Base-by-base conservation (phyloP, 2,329 filamentous ascomycete species). In the Fusarium sp. region DNA sequence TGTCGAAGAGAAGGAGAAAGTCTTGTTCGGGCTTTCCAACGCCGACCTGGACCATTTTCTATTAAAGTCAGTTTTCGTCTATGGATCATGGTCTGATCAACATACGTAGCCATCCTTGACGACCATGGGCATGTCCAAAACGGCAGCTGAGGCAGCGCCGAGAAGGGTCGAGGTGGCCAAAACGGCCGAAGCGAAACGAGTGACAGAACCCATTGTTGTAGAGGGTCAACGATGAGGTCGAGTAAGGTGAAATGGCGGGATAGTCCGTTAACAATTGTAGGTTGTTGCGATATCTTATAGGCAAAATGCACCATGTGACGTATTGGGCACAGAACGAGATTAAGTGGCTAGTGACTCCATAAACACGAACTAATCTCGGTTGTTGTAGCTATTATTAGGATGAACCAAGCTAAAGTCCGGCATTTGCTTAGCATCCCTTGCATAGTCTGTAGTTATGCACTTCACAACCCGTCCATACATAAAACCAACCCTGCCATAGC, bases 1-100 rank as follows among this genome's bases (percentile, higher is more conserved):
- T 83, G 67, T 83, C 81, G 63, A 82, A 83, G 17, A 76, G 64
- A 10, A 84, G 75, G 3, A 72, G 69, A 63, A 79, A 77, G 1
- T 62, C 69, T 53, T 78, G 71, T 15, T 72, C 42, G 0, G 82
- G 82, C 8, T 79, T 81, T 44, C 82, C 82, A 7, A 70, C 57
- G 6, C 36, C 38, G 2, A 75, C 24, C 10, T 75, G 12, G 0
- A 75, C 68, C 63, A 74, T 39, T 51, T 58, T 41, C 72, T 74
- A 28, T 8, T 2, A 17, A 17, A n/a, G 57, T 72, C 15, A 74
- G 72, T 67, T 20, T 12, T 30, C 7, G 6, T 3, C 4, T 5
- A 30, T 17, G 2, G 4, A 13, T 20, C 9, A 9, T 4, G 0
- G 15, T 24, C 2, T 9, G 11, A n/a, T 41, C 8, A 24, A 57